phyloP scores from a whole-genome alignment of 352 stramenopile genomes.

The Bremia lactucae region DNA sequence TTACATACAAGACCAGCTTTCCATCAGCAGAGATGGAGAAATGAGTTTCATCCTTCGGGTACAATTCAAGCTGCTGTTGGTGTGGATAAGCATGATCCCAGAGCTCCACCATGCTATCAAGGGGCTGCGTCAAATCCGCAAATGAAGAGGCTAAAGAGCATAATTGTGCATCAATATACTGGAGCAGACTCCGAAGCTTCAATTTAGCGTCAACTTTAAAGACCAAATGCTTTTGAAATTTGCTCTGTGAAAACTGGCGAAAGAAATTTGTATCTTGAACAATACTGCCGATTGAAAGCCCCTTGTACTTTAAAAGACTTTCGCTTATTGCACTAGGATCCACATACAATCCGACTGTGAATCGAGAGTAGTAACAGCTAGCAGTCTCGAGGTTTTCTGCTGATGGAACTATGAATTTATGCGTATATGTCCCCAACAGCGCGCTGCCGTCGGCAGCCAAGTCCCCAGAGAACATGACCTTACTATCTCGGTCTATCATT shows the following conservation, averaged over 20 bases:
- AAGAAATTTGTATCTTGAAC: conserved; percentile 72
- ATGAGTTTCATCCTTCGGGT: conserved; percentile 37
- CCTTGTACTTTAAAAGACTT: conserved; percentile 72
- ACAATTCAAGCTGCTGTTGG: conserved; percentile 22
- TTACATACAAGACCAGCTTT: conserved; percentile 34
- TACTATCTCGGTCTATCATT: conserved; percentile 57
- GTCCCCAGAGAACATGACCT: conserved; percentile 45
- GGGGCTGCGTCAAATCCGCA: conserved; percentile 14
- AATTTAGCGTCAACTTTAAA: conserved; percentile 51
- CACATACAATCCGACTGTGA: conserved; percentile 57
- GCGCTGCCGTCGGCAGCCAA: conserved; percentile 43
- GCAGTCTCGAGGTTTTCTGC: conserved; percentile 25
- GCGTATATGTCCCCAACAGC: conserved; percentile 60
- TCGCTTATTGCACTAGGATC: conserved; percentile 51
- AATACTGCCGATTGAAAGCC: conserved; percentile 64
- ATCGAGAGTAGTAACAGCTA: conserved; percentile 27
- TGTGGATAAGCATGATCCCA: conserved; percentile 27
- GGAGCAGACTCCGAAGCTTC: conserved; percentile 30
- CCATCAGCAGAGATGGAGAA: conserved; percentile 37
- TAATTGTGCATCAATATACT: conserved; percentile 44
- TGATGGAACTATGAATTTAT: conserved; percentile 35
- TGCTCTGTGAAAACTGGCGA: conserved; percentile 41
- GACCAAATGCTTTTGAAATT: conserved; percentile 59
- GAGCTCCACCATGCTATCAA: conserved; percentile 20
- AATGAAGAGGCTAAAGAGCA: conserved; percentile 14